phyloP scores from a whole-genome alignment of 768 basidiomycete species.

The Boletus sensibilis region DNA sequence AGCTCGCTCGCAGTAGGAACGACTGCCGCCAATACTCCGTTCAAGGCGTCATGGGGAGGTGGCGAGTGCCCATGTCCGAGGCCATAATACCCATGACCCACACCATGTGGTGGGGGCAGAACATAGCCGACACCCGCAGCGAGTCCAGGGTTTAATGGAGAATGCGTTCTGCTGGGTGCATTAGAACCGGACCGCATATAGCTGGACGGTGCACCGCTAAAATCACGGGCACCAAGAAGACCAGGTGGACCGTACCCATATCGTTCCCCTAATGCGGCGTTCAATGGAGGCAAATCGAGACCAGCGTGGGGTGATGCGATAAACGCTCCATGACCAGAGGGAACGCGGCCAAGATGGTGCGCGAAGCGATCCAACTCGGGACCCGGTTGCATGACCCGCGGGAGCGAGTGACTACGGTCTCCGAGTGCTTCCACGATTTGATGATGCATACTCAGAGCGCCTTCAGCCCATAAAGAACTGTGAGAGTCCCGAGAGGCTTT shows the following conservation, averaged over 20 bases:
- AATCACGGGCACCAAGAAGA: constrained; percentile 33
- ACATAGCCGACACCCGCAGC: constrained; percentile 41
- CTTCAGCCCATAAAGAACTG: constrained; percentile 34
- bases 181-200: constrained; percentile 65
- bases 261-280: constrained; percentile 39
- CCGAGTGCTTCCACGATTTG: constrained; percentile 36
- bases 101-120: constrained; percentile 39
- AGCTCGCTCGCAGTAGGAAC: constrained; percentile 58
- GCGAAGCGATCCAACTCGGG: constrained; percentile 34
- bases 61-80: constrained; percentile 40
- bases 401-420: constrained; percentile 34
- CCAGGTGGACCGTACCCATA: constrained; percentile 39
- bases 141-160: constrained; percentile 56
- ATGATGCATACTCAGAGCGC: constrained; percentile 35
- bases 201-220: constrained; percentile 45
- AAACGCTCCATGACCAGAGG: constrained; percentile 36
- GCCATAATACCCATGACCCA: constrained; percentile 37
- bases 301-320: constrained; percentile 42
- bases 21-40: constrained; percentile 23
- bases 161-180: constrained; percentile 72
- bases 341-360: constrained; percentile 35
- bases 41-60: constrained; percentile 33
- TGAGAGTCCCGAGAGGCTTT: constrained; percentile 37
- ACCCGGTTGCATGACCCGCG: constrained; percentile 31
- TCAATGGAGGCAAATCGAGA: constrained; percentile 64